Conservation (phyloP, 495 filamentous ascomycete species). For the Halenospora varia region DNA sequence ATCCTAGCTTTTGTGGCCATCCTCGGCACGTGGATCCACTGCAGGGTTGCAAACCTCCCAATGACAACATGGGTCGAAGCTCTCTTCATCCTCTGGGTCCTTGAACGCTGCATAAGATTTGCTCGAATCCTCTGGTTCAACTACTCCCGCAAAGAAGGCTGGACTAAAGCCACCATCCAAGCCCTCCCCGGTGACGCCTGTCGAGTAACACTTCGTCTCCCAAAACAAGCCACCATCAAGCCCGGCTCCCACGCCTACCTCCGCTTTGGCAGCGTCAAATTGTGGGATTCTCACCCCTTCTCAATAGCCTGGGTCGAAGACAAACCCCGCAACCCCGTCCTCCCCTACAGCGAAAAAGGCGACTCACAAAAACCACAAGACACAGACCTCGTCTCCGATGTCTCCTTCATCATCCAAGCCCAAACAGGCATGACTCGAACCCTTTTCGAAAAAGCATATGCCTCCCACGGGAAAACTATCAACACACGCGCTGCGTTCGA, state of each 20-base stretch:
- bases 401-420: constrained; percentile 79
- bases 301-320: constrained; percentile 80
- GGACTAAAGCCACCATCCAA: constrained; percentile 70
- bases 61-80: constrained; percentile 64
- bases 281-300: constrained; percentile 91
- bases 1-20: constrained; percentile 59
- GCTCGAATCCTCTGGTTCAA: constrained; percentile 69
- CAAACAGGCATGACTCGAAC: constrained; percentile 84
- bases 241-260: constrained; percentile 90
- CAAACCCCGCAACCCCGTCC: constrained; percentile 27
- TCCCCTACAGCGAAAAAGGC: constrained; percentile 32
- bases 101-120: constrained; percentile 71
- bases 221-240: constrained; percentile 68
- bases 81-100: constrained; percentile 68
- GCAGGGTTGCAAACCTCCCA: constrained; percentile 53
- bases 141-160: constrained; percentile 45
- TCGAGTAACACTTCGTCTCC: constrained; percentile 76
- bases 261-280: constrained; percentile 69
- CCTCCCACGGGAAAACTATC: constrained; percentile 22
- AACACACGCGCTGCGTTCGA: constrained; percentile 63
- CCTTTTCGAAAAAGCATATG: constrained; percentile 54
- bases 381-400: constrained; percentile 37
- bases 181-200: constrained; percentile 76
- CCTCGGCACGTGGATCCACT: constrained; percentile 68
- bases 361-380: constrained; percentile 11